These are phyloP conservation scores for Fusarium mangiferae DNA, from an alignment of 2,329 filamentous ascomycete species.

Conservation along the genomic window DNA sequence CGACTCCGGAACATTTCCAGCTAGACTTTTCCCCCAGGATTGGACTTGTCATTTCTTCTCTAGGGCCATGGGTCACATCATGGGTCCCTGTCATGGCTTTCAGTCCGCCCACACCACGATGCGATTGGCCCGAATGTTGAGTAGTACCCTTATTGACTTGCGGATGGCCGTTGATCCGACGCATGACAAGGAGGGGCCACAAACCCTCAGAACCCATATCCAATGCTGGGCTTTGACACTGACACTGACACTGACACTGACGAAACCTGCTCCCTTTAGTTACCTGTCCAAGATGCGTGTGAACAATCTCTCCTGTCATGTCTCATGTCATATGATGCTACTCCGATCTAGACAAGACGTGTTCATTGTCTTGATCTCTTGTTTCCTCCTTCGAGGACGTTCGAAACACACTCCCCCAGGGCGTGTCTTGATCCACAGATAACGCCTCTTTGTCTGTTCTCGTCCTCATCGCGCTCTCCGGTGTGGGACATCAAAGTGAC, in stretches of 20 bases:
- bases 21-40: conserved; percentile 11
- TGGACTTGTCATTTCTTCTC: conserved; percentile 25
- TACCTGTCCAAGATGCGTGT: not conserved
- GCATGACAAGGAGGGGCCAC: not conserved
- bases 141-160: conserved; percentile 10
- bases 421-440: conserved; percentile 10
- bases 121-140: conserved; percentile 10
- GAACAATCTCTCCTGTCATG: conserved; percentile 5
- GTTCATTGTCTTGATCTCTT: conserved; percentile 6
- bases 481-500: conserved; percentile 19
- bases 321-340: conserved; percentile 13
- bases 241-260: not conserved
- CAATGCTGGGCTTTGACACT: not conserved
- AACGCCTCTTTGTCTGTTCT: conserved; percentile 16
- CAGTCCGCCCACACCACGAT: not conserved
- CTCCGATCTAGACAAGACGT: conserved; percentile 16
- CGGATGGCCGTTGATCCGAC: conserved; percentile 29
- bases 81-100: conserved; percentile 14
- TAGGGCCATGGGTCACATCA: conserved; percentile 20
- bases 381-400: not conserved
- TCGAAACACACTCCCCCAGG: not conserved
- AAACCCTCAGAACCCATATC: not conserved
- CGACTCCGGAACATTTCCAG: conserved; percentile 24
- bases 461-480: conserved; percentile 23
- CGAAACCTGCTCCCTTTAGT: conserved; percentile 7